Base-by-base conservation (phyloP, 1,284 basidiomycete genomes). In the Pseudozyma hubeiensis region DNA sequence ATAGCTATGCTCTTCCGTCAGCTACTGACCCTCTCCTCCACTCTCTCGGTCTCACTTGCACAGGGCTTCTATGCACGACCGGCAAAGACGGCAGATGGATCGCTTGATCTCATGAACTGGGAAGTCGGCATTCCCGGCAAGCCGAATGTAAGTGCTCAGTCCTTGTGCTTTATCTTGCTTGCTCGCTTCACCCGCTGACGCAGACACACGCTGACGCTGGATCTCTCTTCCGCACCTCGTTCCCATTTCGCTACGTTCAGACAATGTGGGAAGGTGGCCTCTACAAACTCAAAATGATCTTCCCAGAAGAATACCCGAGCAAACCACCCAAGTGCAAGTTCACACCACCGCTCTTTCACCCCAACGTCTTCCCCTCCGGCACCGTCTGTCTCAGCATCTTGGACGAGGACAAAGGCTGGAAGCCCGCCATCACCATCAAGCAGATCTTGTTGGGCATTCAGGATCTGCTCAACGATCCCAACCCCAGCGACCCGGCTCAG, bases 241-340 rank as follows among this genome's bases (percentile, higher is more conserved):
- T 30, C 31, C 50, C 24, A 33, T 31, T 0, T 24, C 33, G 35
- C 37, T 24, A 24, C 24, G 24, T 9, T 19, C 76, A 99, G 97
- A 98, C 97, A 5, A 87, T 93, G 79, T 99, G 97, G 97, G 95
- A 96, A 84, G 92, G 91, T 45, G 97, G 97, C 29, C 86, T 97
- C 31, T 99, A 92, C 88, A 97, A 97, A 84, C 89, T 99, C 52
- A 87, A 89, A 41, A 95, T 99, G 93, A 90, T 88, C 43, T 77
- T 77, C 64, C 75, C 78, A 4, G 73, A 81, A 55, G 77, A 84
- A 61, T 97, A 97, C 84, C 94, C 94, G 3, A 92, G 93, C 29
- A 97, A 97, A 84, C 94, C 94, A 49, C 94, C 94, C 4, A 97
- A 97, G 87, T 97, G 94, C 93, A 98, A 98, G 89, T 99, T 99